Evolutionary conservation across 129 eudicot genomes (phyloP).

Genomic region (Flaveria sonorensis): DNA sequence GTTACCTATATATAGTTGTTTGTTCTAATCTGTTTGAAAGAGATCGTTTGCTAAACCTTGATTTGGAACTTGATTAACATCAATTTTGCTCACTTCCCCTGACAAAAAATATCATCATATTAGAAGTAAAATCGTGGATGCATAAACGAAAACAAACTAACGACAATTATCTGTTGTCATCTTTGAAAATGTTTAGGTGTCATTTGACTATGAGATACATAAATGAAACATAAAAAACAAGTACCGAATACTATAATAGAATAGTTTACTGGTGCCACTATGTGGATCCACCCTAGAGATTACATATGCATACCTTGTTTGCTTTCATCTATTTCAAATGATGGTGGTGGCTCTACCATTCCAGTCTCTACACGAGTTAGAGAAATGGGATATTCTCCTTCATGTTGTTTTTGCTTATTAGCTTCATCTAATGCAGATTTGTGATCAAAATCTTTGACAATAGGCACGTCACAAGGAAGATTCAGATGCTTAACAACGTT

Average conservation of each 20-base stretch:
- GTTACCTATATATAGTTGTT: neutral
- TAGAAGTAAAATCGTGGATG: neutral
- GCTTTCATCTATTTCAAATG: conserved; percentile 17
- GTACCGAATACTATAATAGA: too few species aligned
- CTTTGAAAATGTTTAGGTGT: too few species aligned
- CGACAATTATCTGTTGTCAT: too few species aligned
- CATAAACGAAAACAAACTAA: too few species aligned
- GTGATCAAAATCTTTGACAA: conserved; percentile 25
- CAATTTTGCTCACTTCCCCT: conserved; percentile 36
- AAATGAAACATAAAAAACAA: too few species aligned
- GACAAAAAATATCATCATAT: conserved; percentile 1
- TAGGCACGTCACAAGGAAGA: neutral
- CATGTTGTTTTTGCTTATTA: conserved; percentile 11
- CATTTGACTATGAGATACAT: too few species aligned
- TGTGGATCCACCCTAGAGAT: too few species aligned
- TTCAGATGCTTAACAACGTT: neutral
- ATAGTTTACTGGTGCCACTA: too few species aligned
- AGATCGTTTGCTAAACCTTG: conserved; percentile 34
- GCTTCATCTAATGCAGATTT: conserved; percentile 8
- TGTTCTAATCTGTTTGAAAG: conserved; percentile 31
- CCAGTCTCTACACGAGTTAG: conserved; percentile 22
- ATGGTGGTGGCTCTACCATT: conserved; percentile 23
- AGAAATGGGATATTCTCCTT: conserved; percentile 14
- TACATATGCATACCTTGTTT: conserved; percentile 22
- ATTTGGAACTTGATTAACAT: conserved; percentile 43